Base-by-base conservation (phyloP, 768 basidiomycete species). In the Vishniacozyma victoriae region DNA sequence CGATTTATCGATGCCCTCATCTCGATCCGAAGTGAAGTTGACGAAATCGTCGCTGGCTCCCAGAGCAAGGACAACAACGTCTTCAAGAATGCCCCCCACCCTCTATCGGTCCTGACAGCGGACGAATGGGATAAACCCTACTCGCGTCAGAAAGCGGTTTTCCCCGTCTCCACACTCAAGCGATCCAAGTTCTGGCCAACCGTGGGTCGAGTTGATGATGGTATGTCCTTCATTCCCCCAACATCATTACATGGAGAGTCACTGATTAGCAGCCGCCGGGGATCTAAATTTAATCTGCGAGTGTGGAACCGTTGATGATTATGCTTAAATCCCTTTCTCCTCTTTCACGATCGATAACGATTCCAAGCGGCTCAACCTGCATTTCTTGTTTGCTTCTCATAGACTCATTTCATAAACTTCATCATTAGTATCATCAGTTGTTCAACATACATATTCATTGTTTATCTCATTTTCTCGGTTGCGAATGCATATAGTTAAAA, bases 1-100 rank as follows among this genome's bases (percentile, higher is more conserved):
- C 80, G 84, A 64, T 97, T 99, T 77, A 95, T 93, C 73, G 89
- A 97, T 58, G 93, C 95, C 18, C 95, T 97, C 89, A 92, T 99
- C 55, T 81, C 85, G 55, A 99, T 99, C 57, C 86, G 92, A 41
- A 76, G 81, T 60, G 95, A 99, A 72, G 91, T 82, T 0, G 83
- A 92, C 46, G 87, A 92, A 40, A 79, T 99, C 60, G 79, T 86
- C 36, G 74, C 78, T 15, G 95, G 93, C 40, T 84, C 83, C 64
- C 90, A 93, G 70, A 86, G 90, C 2, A 84, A 78, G 68, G 87
- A 87, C 55, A 87, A 89, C 75, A 99, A 99, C 69, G 72, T 93
- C 15, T 77, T 99, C 53, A 88, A 83, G 71, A 93, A 97, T 64
- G 88, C 95, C 0, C 95, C 95, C 20, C 95, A 99, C 69, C 83